Evolutionary conservation across 345 rosid genomes (phyloP).

Genomic region (Balakata baccata): DNA sequence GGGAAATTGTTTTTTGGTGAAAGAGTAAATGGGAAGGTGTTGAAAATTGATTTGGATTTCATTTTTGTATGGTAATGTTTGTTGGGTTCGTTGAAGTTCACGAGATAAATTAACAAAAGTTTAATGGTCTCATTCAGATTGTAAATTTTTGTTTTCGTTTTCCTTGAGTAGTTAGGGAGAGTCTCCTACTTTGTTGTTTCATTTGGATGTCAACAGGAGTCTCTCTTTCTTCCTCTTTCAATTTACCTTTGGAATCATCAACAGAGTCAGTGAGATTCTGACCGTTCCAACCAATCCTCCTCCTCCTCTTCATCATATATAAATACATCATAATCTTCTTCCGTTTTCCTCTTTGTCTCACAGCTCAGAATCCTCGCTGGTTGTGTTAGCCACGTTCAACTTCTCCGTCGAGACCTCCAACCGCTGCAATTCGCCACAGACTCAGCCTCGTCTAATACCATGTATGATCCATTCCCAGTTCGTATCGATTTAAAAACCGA

Average conservation of each 20-base stretch:
- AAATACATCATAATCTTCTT: no score
- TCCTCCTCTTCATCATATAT: no score
- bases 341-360: no score
- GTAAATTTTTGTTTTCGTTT: conserved; percentile 1
- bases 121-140: conserved; percentile 13
- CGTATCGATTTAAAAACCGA: no score
- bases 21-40: conserved; percentile 6
- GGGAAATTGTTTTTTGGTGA: conserved; percentile 4
- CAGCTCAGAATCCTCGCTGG: no score
- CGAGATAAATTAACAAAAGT: conserved; percentile 15
- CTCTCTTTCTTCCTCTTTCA: background rate
- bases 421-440: no score
- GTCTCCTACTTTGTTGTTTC: background rate
- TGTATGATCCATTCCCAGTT: no score
- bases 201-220: conserved; percentile 16
- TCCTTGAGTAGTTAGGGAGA: conserved; percentile 4
- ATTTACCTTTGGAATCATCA: conserved; percentile 6
- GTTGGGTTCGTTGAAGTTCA: conserved; percentile 20
- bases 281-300: conserved; percentile 17
- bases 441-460: no score
- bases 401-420: no score
- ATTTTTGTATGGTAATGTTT: conserved; percentile 7
- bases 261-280: conserved; percentile 14
- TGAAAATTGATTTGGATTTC: conserved; percentile 14
- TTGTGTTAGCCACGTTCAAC: no score